Evolutionary conservation across 768 basidiomycete species (phyloP), one percentile per base, ranked within the genome.

Genomic region (Naematelia aurantialba): DNA sequence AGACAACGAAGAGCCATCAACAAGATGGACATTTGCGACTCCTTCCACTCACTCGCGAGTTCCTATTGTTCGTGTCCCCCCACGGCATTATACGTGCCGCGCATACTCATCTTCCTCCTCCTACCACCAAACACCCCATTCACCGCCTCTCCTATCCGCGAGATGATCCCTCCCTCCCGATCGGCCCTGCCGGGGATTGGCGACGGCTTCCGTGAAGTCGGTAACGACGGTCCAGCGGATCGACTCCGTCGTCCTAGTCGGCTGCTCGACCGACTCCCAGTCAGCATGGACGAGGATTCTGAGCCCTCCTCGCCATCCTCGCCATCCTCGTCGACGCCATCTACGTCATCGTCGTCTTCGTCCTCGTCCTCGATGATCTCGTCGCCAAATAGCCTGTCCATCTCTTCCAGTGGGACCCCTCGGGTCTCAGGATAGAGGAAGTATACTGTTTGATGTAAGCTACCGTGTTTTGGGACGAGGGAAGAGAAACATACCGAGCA

Each of bases 401-500:
- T 76, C 34, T 73, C 72, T 55, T 76, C 70, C 31, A 72, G 46
- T 3, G 63, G 62, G 12, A 76, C 73, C 34, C 73, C 73, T 26
- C 70, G 56, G 1, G 75, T 76, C 47, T 76, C 75, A n/a, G 73
- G 73, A 47, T 73, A 76, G 24, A 76, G 51, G 58, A 74, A 74
- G 58, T 71, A 76, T 1, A 74, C 74, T 52, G 34, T 56, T 17
- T 52, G 31, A 53, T 14, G 8, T 53, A 22, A 47, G 27, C 26
- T n/a, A 11, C 17, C 45, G 19, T 34, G n/a, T n/a, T n/a, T n/a
- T 17, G 22, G 19, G 26, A 1, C 5, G 1, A 29, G 21, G 34
- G 3, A 25, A 21, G 5, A 5, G 45, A 12, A 10, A 76, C 80
- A 67, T 72, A 85, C 85, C 88, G 45, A 91, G 79, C 48, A 94